Conservation (phyloP, 2,329 filamentous ascomycete species). For the Cordyceps farinosa region DNA sequence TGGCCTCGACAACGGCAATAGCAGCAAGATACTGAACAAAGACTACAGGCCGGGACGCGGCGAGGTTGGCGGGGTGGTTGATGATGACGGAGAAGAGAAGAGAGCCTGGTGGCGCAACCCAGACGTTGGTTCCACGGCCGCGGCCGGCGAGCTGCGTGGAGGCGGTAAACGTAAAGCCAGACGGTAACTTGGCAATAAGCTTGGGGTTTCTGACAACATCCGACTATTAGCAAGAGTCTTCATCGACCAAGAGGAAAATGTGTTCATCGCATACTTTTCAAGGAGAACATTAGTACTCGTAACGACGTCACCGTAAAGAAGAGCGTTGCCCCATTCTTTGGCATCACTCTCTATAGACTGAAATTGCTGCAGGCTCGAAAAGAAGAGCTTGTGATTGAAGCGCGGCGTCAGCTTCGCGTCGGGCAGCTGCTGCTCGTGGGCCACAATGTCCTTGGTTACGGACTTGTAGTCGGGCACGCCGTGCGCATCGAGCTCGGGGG, state of each 20-base stretch:
- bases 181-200: slow-evolving; percentile 71
- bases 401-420: slow-evolving; percentile 71
- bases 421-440: slow-evolving; percentile 67
- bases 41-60: slow-evolving; percentile 71
- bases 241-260: neutral
- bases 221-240: slow-evolving; percentile 60
- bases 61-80: slow-evolving; percentile 73
- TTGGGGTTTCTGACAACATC: slow-evolving; percentile 61
- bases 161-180: slow-evolving; percentile 83
- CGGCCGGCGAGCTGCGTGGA: slow-evolving; percentile 85
- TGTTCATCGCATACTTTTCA: slow-evolving; percentile 62
- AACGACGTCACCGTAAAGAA: slow-evolving; percentile 88
- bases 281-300: slow-evolving; percentile 92
- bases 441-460: slow-evolving; percentile 68
- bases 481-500: slow-evolving; percentile 38
- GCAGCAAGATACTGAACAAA: slow-evolving; percentile 94
- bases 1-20: slow-evolving; percentile 79
- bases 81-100: slow-evolving; percentile 87
- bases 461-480: slow-evolving; percentile 71
- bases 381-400: slow-evolving; percentile 83
- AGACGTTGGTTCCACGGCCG: slow-evolving; percentile 87
- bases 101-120: slow-evolving; percentile 84
- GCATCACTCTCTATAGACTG: slow-evolving; percentile 53
- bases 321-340: slow-evolving; percentile 66
- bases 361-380: slow-evolving; percentile 65